Percentiles rank a stretch among this genome's conserved stretches.
Evolutionary conservation across 805 yeast species (phyloP).

Genomic region (Jamesozyma gamospora): DNA sequence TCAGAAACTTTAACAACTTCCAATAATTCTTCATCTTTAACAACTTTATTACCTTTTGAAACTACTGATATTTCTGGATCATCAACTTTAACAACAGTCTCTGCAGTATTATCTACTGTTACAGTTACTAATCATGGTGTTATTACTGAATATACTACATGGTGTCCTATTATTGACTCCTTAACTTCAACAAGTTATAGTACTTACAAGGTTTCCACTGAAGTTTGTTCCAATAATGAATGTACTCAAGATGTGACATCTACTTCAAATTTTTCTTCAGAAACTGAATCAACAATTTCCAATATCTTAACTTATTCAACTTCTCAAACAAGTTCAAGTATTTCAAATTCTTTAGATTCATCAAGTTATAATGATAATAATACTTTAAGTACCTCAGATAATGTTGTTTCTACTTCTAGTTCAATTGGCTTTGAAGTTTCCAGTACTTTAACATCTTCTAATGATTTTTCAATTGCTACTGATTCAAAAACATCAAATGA

Average conservation of each 20-base stretch:
- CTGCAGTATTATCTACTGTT: background rate
- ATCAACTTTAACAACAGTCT: background rate
- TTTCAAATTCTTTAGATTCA: no score
- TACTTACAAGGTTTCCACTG: background rate
- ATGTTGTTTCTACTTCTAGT: no score
- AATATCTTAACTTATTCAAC: no score
- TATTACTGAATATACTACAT: slow-evolving; percentile 31
- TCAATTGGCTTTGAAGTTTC: no score
- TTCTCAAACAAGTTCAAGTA: no score
- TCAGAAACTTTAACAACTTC: slow-evolving; percentile 24
- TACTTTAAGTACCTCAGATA: no score
- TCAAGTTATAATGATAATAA: no score
- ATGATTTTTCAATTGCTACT: no score
- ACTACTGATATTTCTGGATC: slow-evolving; percentile 14
- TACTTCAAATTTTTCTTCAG: background rate
- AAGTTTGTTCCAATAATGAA: background rate
- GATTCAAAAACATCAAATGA: no score
- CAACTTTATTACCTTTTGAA: slow-evolving; percentile 4
- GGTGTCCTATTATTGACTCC: slow-evolving; percentile 25
- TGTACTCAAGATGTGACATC: background rate
- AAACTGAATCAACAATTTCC: no score
- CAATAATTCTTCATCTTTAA: background rate
- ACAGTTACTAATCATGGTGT: slow-evolving; percentile 5
- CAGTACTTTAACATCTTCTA: no score
- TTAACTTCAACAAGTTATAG: background rate